phyloP scores from a whole-genome alignment of 805 yeast genomes.

The Grigorovia humatica region DNA sequence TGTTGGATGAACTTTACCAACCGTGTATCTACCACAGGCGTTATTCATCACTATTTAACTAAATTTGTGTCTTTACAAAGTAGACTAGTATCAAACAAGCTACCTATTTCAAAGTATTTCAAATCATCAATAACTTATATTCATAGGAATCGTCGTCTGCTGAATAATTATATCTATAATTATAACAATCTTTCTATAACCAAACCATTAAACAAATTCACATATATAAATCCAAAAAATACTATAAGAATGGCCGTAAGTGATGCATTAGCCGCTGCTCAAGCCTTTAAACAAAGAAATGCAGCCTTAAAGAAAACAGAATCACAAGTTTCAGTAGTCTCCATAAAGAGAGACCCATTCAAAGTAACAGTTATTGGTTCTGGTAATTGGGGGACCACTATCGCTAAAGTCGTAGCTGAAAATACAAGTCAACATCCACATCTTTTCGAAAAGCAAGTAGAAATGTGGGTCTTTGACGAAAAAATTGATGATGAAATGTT shows the following conservation, averaged over 20 bases:
- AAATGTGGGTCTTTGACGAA: slow-evolving; percentile 97
- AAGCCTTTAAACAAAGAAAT: neutral
- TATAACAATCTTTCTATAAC: neutral
- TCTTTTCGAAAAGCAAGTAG: slow-evolving; percentile 61
- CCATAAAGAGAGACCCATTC: slow-evolving; percentile 29
- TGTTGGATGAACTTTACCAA: neutral
- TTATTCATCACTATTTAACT: no score
- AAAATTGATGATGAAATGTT: slow-evolving; percentile 62
- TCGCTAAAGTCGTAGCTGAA: slow-evolving; percentile 90
- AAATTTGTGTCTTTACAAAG: neutral
- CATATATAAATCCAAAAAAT: neutral
- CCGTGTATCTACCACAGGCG: neutral
- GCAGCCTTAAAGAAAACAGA: slow-evolving; percentile 3
- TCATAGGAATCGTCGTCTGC: neutral
- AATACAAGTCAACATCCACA: slow-evolving; percentile 63
- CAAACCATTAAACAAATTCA: neutral
- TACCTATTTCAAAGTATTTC: no score
- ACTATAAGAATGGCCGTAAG: neutral
- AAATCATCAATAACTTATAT: neutral
- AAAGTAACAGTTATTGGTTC: slow-evolving; percentile 78
- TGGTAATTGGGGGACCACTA: slow-evolving; percentile 97
- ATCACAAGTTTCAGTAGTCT: slow-evolving; percentile 5
- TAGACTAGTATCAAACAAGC: neutral
- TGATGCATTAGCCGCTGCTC: neutral
- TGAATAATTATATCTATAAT: neutral